Base-by-base conservation (phyloP, 768 basidiomycete genomes). In the Kwoniella sp. region DNA sequence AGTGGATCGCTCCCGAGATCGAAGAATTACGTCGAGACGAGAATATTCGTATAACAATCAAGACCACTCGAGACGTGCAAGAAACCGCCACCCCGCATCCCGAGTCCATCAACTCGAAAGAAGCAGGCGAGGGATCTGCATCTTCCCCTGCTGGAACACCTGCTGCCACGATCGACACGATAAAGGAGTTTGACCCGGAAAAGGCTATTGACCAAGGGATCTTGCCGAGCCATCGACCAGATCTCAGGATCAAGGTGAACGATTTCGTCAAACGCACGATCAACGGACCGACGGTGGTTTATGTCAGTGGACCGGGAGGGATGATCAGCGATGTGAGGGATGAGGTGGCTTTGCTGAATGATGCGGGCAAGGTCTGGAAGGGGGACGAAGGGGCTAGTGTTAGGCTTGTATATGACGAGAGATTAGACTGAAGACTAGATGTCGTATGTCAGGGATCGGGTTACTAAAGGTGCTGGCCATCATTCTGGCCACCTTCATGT, bases 1-100 rank as follows among this genome's bases (percentile, higher is more conserved):
- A 66, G 56, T 73, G 72, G 72, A 70, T 73, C 25, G 52, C 25
- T 26, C 22, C 55, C 3, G 72, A 73, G 58, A 50, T 73, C 25
- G 68, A 63, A 48, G 48, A 64, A 45, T 31, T 73, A 5, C 57
- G 63, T n/a, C 47, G 55, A 29, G 37, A 61, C 31, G 58, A 58
- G 12, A 55, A 56, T 47, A 55, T 73, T 41, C 47, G 38, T 9
- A 54, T 73, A 20, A 63, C 63, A 26, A 63, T 70, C 30, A 61
- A 55, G 29, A 17, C 66, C 15, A 73, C 72, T 23, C 62, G 71
- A 20, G 63, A 63, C 8, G 30, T 47, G 17, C 57, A 62, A 13
- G 45, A 30, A n/a, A 26, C 63, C 17, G 15, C 61, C 25, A n/a
- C 47, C 4, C 22, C 29, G 13, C 55, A 20, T 12, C 8, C 41